Percentiles rank a stretch among this genome's conserved stretches.
These are phyloP conservation scores for Pythium rhizo-oryzae DNA, from an alignment of 352 stramenopile species.

Conservation along the genomic window DNA sequence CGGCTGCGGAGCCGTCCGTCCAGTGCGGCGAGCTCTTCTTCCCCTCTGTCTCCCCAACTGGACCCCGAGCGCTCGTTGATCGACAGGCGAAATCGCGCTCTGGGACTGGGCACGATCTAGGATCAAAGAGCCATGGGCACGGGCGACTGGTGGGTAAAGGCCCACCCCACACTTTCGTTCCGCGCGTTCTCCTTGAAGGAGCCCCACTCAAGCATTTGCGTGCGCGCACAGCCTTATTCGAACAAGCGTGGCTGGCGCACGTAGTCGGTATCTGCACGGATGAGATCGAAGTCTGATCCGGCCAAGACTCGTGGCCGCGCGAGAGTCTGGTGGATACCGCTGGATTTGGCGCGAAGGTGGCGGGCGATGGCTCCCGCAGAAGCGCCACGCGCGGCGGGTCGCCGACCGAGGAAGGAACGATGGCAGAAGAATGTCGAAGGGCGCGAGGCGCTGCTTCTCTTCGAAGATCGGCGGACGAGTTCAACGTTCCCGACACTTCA, in stretches of 20 bases:
- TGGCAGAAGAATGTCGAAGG: background rate
- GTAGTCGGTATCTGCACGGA: background rate
- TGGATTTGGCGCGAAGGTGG: background rate
- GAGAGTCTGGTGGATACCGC: constrained; percentile 2
- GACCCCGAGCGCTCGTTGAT: background rate
- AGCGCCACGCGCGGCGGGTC: background rate
- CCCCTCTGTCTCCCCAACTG: too few species aligned
- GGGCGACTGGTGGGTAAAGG: too few species aligned
- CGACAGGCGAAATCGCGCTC: background rate
- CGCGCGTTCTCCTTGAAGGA: background rate
- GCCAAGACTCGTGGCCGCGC: background rate
- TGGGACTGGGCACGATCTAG: background rate
- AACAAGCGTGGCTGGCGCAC: background rate
- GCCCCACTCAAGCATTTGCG: background rate
- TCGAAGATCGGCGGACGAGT: background rate
- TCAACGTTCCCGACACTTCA: constrained; percentile 2
- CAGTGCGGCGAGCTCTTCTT: too few species aligned
- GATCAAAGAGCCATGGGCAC: too few species aligned
- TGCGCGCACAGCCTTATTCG: background rate
- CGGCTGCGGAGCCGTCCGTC: background rate
- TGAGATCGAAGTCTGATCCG: background rate
- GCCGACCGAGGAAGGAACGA: background rate
- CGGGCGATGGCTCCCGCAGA: background rate
- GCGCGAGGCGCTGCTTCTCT: background rate
- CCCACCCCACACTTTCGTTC: background rate